Conservation (phyloP, 306 rosid genomes). For the Dryas drummondii region DNA sequence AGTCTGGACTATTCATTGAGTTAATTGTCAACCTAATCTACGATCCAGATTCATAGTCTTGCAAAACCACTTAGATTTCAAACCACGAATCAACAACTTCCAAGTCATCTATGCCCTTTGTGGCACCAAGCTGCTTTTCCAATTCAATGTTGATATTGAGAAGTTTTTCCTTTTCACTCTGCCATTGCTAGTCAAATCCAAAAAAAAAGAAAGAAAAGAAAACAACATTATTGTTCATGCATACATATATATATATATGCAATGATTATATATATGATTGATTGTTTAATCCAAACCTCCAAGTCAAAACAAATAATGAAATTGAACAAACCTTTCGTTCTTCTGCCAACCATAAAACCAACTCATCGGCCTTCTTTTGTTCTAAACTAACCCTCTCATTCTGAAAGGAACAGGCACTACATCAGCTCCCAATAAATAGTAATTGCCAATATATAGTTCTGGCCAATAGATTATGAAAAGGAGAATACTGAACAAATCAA, state of each 20-base stretch:
- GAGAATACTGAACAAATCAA: neutral
- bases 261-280: neutral
- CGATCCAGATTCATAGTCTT: no score
- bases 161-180: conserved; percentile 59
- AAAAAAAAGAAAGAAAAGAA: neutral
- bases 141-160: conserved; percentile 46
- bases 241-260: neutral
- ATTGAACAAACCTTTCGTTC: conserved; percentile 45
- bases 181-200: conserved; percentile 25
- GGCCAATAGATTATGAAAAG: no score
- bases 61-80: neutral
- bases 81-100: conserved; percentile 29
- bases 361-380: conserved; percentile 52
- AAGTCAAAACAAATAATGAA: neutral
- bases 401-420: conserved; percentile 28
- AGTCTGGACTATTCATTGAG: no score
- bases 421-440: neutral
- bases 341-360: conserved; percentile 43
- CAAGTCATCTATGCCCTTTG: conserved; percentile 38
- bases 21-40: no score
- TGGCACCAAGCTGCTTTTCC: conserved; percentile 41
- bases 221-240: neutral
- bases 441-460: no score
- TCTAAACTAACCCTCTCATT: conserved; percentile 53
- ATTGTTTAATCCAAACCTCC: neutral